These are phyloP conservation scores for Microglena sp. DNA, from an alignment of 139 green algal species.

Conservation along the genomic window DNA sequence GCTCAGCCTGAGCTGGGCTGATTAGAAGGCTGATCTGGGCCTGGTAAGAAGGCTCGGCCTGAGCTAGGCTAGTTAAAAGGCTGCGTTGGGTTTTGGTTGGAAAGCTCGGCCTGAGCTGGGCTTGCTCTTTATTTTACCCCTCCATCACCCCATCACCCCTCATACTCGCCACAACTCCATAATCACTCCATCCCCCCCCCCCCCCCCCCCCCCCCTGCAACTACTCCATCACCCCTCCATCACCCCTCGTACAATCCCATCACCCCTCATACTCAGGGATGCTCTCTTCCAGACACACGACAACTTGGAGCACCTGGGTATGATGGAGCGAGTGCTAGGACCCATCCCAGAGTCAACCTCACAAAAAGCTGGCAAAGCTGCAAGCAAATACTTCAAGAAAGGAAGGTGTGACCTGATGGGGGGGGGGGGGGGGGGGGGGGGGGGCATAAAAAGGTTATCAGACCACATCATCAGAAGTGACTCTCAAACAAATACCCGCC, in stretches of 20 bases:
- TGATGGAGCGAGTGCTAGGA: constrained; percentile 93
- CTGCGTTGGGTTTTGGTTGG: background rate
- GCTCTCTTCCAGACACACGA: constrained; percentile 96
- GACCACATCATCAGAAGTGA: background rate
- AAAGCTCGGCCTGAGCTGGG: background rate
- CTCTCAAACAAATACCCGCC: background rate
- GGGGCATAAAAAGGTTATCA: background rate
- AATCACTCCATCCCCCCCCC: background rate
- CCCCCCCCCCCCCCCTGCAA: background rate
- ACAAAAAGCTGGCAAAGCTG: constrained; percentile 11
- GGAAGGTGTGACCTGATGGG: constrained; percentile 5
- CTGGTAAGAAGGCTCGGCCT: background rate
- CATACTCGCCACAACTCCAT: background rate
- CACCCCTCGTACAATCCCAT: background rate
- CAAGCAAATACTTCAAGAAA: constrained; percentile 30
- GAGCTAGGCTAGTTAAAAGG: background rate
- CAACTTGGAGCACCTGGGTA: constrained; percentile 96
- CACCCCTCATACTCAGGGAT: too few relatives aligned
- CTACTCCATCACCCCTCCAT: background rate
- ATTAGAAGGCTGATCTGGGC: background rate
- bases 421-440: background rate
- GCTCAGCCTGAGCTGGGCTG: background rate
- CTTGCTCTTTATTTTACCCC: background rate
- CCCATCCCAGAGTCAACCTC: constrained; percentile 48
- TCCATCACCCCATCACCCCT: background rate